phyloP scores from a whole-genome alignment of 2,329 filamentous ascomycete genomes.

The Alternaria dauci region DNA sequence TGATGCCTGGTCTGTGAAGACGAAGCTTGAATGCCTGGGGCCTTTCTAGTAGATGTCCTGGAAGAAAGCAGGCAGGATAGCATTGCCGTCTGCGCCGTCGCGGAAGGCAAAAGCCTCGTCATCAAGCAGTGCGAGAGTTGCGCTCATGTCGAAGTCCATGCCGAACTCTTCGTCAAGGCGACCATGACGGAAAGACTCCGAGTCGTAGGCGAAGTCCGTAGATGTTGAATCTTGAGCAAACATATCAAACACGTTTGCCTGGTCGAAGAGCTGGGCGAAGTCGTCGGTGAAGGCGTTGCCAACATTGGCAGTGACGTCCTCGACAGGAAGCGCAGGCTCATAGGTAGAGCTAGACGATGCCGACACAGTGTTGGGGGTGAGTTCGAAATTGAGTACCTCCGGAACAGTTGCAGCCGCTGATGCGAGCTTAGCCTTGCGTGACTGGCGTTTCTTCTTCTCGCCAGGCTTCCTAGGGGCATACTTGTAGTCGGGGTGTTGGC shows the following conservation, averaged over 20 bases:
- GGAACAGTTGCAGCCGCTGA: neutral
- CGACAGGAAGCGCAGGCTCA: neutral
- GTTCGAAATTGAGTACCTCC: neutral
- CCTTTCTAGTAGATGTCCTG: neutral
- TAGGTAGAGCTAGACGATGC: neutral
- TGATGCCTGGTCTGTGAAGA: neutral
- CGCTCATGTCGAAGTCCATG: neutral
- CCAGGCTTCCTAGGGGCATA: neutral
- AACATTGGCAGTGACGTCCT: neutral
- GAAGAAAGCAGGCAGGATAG: conserved; percentile 26
- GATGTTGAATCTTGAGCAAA: neutral
- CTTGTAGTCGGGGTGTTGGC: neutral
- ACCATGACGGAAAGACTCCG: neutral
- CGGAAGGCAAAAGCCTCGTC: conserved; percentile 21
- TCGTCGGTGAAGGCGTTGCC: neutral
- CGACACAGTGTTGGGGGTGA: neutral
- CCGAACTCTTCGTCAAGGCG: neutral
- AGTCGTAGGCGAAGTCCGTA: neutral
- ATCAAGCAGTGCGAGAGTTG: neutral
- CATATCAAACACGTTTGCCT: neutral
- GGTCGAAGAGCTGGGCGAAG: neutral
- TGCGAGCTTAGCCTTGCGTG: neutral
- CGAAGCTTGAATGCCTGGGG: neutral
- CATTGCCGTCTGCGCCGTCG: conserved; percentile 29
- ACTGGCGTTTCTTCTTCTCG: neutral